Base-by-base conservation (phyloP, 2,329 filamentous ascomycete species). In the Laburnicola sp. region DNA sequence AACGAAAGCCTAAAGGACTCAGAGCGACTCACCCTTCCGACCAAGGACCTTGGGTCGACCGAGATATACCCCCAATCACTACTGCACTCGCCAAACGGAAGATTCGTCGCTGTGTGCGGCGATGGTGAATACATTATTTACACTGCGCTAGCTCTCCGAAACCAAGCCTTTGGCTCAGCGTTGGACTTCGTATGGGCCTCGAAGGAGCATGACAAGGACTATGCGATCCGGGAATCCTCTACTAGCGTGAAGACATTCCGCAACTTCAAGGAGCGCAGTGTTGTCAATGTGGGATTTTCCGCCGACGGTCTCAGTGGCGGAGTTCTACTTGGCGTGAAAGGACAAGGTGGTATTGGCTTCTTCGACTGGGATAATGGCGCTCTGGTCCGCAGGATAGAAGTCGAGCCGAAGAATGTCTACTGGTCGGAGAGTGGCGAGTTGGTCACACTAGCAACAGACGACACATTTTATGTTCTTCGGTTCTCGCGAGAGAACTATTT, bases 41-140 rank as follows among this genome's bases (percentile, higher is more conserved):
- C 89, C 44, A 99, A 99, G 77, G 94, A 99, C 58, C 84, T 99
- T 39, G 94, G 94, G 31, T 94, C 89, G 31, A 97, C 93, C 70
- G 94, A 99, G 76, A 87, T 99, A 37, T 99, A 97, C 74, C 94
- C 94, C 1, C 92, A 97, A 70, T 96, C 91, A 0, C 82, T 99
- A 45, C 83, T 91, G 31, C 94, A 99, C 77, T 97, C 92, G n/a
- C 90, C 94, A 31, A 99, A 99, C 64, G 91, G 91, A 45, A 86
- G 91, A 54, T 94, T 94, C 62, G 89, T 94, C 42, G 88, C 88
- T 16, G 87, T 92, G 2, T 97, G 93, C 60, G 94, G 94, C 60
- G 94, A 99, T 71, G 94, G 94, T 56, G 94, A 99, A 75, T 99
- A 97, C 77, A 97, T 97, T 72, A 96, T 97, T 66, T 97, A 97